Percentiles rank a stretch among this genome's conserved stretches.
These are phyloP conservation scores for Cinnamomum chago DNA, from an alignment of 164 flowering plant species.

Conservation along the genomic window DNA sequence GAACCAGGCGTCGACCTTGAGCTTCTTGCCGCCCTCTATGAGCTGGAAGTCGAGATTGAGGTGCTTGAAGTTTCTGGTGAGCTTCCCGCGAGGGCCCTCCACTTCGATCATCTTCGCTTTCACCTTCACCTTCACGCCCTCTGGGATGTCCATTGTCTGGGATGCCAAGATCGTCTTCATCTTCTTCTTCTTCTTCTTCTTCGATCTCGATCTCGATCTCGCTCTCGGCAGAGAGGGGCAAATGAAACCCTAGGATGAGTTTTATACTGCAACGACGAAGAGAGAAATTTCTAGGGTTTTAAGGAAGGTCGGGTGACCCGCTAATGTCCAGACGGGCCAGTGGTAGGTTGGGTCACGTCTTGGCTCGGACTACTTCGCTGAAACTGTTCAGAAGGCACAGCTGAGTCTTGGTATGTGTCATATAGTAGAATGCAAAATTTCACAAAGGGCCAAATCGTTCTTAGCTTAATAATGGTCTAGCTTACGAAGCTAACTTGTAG, in stretches of 20 bases:
- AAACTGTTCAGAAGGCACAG: no score
- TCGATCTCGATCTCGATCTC: background rate
- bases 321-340: no score
- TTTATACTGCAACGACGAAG: background rate
- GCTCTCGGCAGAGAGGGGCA: background rate
- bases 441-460: no score
- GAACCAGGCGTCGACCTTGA: constrained; percentile 68
- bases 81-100: constrained; percentile 62
- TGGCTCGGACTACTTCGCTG: no score
- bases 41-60: constrained; percentile 62
- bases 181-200: background rate
- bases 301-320: no score
- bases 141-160: constrained; percentile 68
- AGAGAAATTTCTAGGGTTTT: background rate
- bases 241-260: background rate
- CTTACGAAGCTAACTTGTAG: no score
- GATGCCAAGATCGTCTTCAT: constrained; percentile 70
- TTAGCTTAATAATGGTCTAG: no score
- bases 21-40: constrained; percentile 39
- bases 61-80: constrained; percentile 25
- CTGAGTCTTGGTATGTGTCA: no score
- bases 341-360: no score
- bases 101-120: constrained; percentile 56
- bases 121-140: constrained; percentile 22
- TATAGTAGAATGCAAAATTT: no score